Evolutionary conservation across 768 basidiomycete genomes (phyloP).

Genomic region (Tricholoma saponaceum): DNA sequence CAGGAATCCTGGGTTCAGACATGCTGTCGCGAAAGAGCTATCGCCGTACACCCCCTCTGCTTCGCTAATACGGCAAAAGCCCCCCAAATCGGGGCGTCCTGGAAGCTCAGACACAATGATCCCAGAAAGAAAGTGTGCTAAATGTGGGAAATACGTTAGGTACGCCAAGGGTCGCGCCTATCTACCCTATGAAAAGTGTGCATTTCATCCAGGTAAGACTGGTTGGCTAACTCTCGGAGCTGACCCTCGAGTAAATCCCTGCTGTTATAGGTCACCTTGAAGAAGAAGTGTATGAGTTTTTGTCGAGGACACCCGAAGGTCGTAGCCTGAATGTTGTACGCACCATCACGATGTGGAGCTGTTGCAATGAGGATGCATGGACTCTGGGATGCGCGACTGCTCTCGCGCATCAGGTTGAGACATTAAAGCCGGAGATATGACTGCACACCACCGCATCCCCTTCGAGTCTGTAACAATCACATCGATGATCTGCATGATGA

Average conservation of each 20-base stretch:
- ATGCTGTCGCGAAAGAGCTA: conserved; percentile 34
- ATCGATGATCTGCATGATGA: not conserved
- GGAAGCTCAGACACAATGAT: conserved; percentile 5
- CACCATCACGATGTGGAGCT: conserved; percentile 42
- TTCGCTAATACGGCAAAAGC: conserved; percentile 10
- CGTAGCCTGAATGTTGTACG: conserved; percentile 26
- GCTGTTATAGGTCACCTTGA: conserved; percentile 29
- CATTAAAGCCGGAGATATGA: not conserved
- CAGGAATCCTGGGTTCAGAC: conserved; percentile 29
- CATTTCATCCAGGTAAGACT: conserved; percentile 36
- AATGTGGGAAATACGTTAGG: conserved; percentile 15
- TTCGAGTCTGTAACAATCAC: not conserved
- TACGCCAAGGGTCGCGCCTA: conserved; percentile 2
- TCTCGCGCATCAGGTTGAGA: conserved; percentile 6
- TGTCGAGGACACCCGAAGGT: conserved; percentile 31
- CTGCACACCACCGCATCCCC: not conserved
- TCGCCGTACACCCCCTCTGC: conserved; percentile 2
- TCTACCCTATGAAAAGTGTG: conserved; percentile 9
- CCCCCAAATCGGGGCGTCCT: conserved; percentile 9
- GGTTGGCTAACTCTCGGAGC: not conserved
- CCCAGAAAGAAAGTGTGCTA: conserved; percentile 12
- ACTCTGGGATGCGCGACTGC: conserved; percentile 31
- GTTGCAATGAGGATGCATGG: conserved; percentile 40
- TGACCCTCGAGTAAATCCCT: not conserved
- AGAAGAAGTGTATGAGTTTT: conserved; percentile 37